These are phyloP conservation scores for Arctium lappa DNA, from an alignment of 129 eudicot genomes.

Conservation along the genomic window DNA sequence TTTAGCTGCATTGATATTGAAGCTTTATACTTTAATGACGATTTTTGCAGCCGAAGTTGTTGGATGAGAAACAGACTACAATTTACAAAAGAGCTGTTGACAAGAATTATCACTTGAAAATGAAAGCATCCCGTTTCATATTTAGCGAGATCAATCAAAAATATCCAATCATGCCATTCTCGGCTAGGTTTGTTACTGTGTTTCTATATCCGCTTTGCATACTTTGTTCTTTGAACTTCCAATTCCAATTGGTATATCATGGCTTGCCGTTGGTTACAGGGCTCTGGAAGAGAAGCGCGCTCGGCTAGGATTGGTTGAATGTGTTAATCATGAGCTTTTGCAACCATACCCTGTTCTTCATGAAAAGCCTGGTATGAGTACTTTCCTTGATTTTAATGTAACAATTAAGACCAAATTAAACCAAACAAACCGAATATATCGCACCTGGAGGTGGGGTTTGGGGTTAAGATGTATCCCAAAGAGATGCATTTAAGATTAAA, in stretches of 20 bases:
- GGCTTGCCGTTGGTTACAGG: conserved; percentile 26
- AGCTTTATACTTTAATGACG: not conserved
- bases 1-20: too few relatives aligned
- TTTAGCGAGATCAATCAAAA: conserved; percentile 86
- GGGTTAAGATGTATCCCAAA: too few relatives aligned
- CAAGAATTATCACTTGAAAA: conserved; percentile 81
- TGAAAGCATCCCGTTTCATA: conserved; percentile 90
- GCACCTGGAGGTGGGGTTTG: too few relatives aligned
- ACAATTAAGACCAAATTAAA: too few relatives aligned
- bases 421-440: not conserved
- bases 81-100: conserved; percentile 92
- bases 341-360: conserved; percentile 93
- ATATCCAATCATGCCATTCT: conserved; percentile 90
- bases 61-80: conserved; percentile 95
- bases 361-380: conserved; percentile 70
- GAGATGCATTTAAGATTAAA: too few relatives aligned
- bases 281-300: conserved; percentile 88
- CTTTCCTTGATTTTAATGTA: not conserved
- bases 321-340: conserved; percentile 81
- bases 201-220: not conserved
- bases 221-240: not conserved
- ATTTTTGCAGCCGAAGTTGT: conserved; percentile 70
- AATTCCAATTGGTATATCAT: not conserved
- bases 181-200: conserved; percentile 60
- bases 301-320: conserved; percentile 81